Conservation (phyloP, 2,329 filamentous ascomycete genomes). For the Penicillium sp. region DNA sequence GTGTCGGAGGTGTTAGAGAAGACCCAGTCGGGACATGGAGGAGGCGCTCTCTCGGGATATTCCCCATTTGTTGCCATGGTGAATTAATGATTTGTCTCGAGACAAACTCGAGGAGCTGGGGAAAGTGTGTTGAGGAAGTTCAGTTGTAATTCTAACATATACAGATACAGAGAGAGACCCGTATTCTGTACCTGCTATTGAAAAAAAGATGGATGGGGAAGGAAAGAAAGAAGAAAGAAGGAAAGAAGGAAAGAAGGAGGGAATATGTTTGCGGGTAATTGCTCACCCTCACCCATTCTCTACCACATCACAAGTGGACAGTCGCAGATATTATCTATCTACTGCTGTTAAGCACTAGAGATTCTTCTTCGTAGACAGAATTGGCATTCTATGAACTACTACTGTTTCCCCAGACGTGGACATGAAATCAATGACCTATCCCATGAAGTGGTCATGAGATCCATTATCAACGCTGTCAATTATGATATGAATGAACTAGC, state of each 20-base stretch:
- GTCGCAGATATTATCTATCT: too few species aligned
- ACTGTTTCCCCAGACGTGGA: neutral
- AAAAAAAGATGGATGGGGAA: neutral
- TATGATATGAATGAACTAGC: slow-evolving; percentile 40
- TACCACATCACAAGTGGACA: neutral
- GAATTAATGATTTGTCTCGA: neutral
- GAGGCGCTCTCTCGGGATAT: neutral
- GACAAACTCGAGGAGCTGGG: neutral
- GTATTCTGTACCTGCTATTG: neutral
- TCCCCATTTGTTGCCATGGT: neutral
- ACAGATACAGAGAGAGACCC: neutral
- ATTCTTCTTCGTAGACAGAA: neutral
- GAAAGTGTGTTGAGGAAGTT: too few species aligned
- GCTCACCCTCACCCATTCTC: neutral
- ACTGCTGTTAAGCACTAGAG: neutral
- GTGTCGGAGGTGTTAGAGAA: neutral
- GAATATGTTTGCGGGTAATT: neutral
- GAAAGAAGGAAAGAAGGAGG: neutral
- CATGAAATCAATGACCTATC: too few species aligned
- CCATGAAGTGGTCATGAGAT: neutral
- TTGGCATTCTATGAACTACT: neutral
- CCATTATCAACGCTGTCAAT: neutral
- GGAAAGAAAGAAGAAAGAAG: neutral
- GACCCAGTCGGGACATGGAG: neutral
- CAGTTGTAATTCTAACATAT: neutral